phyloP scores from a whole-genome alignment of 192 early-diverging fungal species.

The Pilobolus umbonatus region DNA sequence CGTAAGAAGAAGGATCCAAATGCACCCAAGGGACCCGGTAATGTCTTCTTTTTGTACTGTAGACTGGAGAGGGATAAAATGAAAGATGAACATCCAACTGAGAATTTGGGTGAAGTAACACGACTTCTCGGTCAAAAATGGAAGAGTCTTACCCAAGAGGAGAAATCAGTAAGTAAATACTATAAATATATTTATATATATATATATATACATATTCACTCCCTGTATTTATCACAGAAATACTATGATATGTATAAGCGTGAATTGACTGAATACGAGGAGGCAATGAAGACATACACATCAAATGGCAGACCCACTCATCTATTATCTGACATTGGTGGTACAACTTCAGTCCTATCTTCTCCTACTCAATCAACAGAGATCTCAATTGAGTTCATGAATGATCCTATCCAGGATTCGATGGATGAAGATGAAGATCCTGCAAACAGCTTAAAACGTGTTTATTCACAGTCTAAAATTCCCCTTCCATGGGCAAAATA shows the following conservation, averaged over 20 bases:
- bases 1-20: conserved; percentile 38
- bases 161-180: conserved; percentile 25
- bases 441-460: too few species aligned
- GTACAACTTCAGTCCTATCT: not conserved
- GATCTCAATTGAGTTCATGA: conserved; percentile 9
- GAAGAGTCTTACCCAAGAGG: conserved; percentile 35
- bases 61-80: conserved; percentile 37
- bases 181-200: not conserved
- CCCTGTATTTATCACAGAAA: conserved; percentile 12
- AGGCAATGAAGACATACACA: conserved; percentile 28
- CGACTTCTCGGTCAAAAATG: conserved; percentile 38
- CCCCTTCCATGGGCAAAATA: too few species aligned
- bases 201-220: not conserved
- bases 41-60: conserved; percentile 40
- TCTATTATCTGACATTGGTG: not conserved
- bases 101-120: conserved; percentile 35
- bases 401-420: not conserved
- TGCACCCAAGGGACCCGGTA: conserved; percentile 39
- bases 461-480: too few species aligned
- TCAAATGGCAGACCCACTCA: not conserved
- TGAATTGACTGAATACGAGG: conserved; percentile 28
- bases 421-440: not conserved
- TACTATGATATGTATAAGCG: conserved; percentile 21
- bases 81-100: conserved; percentile 36
- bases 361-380: conserved; percentile 14